phyloP scores from a whole-genome alignment of 2,329 filamentous ascomycete genomes.

The Xylaria sp. region DNA sequence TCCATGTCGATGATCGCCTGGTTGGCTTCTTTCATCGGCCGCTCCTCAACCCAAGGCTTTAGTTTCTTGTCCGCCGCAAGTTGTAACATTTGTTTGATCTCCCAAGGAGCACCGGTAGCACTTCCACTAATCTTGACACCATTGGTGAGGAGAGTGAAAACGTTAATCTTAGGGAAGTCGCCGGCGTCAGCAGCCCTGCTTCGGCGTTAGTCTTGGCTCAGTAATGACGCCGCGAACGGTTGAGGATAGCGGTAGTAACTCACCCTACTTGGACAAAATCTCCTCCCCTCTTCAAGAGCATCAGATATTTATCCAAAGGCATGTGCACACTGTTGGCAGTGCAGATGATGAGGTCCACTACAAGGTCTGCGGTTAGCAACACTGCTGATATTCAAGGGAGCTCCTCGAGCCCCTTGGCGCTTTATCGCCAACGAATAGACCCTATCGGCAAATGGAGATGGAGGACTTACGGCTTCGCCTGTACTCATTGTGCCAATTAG shows the following conservation, averaged over 20 bases:
- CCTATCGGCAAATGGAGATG: not conserved
- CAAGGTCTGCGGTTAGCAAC: not conserved
- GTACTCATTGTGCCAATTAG: slow-evolving; percentile 61
- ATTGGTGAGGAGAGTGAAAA: slow-evolving; percentile 63
- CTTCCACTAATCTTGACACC: slow-evolving; percentile 57
- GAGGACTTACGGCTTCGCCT: slow-evolving; percentile 42
- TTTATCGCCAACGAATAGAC: too few relatives aligned
- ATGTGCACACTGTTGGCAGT: slow-evolving; percentile 61
- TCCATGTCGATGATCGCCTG: slow-evolving; percentile 62
- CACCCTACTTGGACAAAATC: slow-evolving; percentile 69
- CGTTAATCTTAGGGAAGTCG: slow-evolving; percentile 52
- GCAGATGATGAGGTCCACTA: slow-evolving; percentile 63
- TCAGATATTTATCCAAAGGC: slow-evolving; percentile 67
- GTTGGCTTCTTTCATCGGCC: slow-evolving; percentile 64
- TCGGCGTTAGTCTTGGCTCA: slow-evolving; percentile 2
- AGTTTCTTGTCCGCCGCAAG: slow-evolving; percentile 64
- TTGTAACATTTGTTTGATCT: slow-evolving; percentile 67
- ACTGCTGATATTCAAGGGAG: not conserved
- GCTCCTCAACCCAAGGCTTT: slow-evolving; percentile 61
- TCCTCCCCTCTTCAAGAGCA: slow-evolving; percentile 64
- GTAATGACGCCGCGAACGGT: too few relatives aligned
- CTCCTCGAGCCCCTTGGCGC: not conserved
- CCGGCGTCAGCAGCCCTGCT: slow-evolving; percentile 62
- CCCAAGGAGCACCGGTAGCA: slow-evolving; percentile 56
- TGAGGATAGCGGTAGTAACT: not conserved